phyloP scores from a whole-genome alignment of 1,284 basidiomycete species.

The Trametes polyzona region DNA sequence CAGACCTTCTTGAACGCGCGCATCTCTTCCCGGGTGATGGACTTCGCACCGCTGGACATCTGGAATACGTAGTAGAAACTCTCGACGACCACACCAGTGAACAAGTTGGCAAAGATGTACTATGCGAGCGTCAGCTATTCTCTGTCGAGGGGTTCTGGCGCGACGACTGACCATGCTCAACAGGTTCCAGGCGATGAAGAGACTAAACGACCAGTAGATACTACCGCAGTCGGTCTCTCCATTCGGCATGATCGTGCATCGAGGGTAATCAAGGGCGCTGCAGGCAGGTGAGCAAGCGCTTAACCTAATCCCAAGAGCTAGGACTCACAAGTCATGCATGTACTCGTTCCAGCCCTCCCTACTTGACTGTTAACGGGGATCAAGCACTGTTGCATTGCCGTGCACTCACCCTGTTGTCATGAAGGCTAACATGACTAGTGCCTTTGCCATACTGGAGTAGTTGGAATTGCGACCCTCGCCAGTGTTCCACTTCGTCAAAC shows the following conservation, averaged over 20 bases:
- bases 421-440: constrained; percentile 86
- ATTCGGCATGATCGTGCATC: constrained; percentile 72
- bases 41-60: constrained; percentile 79
- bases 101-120: constrained; percentile 97
- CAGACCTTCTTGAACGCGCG: constrained; percentile 94
- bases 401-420: constrained; percentile 71
- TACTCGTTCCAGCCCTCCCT: constrained; percentile 95
- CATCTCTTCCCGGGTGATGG: constrained; percentile 89
- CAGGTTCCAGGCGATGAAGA: constrained; percentile 97
- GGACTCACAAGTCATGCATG: constrained; percentile 90
- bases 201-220: constrained; percentile 78
- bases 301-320: background rate
- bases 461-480: constrained; percentile 78
- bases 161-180: constrained; percentile 83
- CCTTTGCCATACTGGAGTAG: constrained; percentile 80
- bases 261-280: constrained; percentile 79
- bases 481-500: constrained; percentile 86
- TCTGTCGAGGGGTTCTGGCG: background rate
- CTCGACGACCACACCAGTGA: constrained; percentile 95
- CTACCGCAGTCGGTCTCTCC: constrained; percentile 91
- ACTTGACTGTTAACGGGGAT: constrained; percentile 2
- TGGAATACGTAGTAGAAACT: constrained; percentile 98
- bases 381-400: background rate
- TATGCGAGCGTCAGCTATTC: constrained; percentile 36
- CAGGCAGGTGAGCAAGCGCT: constrained; percentile 3